Evolutionary conservation across 805 yeast genomes (phyloP).

Genomic region (Wickerhamomyces strasburgensis): DNA sequence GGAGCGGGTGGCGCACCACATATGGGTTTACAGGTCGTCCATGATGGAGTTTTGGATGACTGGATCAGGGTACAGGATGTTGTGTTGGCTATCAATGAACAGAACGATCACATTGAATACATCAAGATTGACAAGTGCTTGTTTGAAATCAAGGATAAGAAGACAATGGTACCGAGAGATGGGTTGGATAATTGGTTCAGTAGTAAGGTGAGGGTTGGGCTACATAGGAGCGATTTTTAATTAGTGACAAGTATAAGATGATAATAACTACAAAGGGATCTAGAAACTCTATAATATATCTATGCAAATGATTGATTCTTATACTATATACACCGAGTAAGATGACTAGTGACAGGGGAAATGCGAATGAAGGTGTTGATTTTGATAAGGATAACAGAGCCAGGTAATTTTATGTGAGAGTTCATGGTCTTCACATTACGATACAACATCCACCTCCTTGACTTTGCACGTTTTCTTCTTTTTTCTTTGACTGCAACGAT

Average conservation of each 20-base stretch:
- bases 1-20: constrained; percentile 51
- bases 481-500: too few species aligned
- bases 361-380: too few species aligned
- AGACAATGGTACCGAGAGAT: constrained; percentile 36
- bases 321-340: too few species aligned
- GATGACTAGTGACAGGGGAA: too few species aligned
- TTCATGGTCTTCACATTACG: constrained; percentile 11
- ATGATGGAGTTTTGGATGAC: constrained; percentile 50
- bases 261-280: too few species aligned
- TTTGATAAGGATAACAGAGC: too few species aligned
- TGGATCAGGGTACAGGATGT: constrained; percentile 55
- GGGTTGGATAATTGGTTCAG: constrained; percentile 46
- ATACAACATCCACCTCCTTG: constrained; percentile 8
- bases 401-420: too few species aligned
- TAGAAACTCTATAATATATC: too few species aligned
- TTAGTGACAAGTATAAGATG: neutral
- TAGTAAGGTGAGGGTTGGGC: constrained; percentile 27
- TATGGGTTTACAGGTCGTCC: constrained; percentile 47
- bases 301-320: too few species aligned
- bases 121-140: constrained; percentile 46
- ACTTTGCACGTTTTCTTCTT: too few species aligned
- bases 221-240: constrained; percentile 6
- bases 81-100: constrained; percentile 36
- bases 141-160: constrained; percentile 32
- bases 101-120: constrained; percentile 31